Evolutionary conservation across 225 moss, liverwort and hornwort species (phyloP).

Genomic region (Ulota crispa): DNA sequence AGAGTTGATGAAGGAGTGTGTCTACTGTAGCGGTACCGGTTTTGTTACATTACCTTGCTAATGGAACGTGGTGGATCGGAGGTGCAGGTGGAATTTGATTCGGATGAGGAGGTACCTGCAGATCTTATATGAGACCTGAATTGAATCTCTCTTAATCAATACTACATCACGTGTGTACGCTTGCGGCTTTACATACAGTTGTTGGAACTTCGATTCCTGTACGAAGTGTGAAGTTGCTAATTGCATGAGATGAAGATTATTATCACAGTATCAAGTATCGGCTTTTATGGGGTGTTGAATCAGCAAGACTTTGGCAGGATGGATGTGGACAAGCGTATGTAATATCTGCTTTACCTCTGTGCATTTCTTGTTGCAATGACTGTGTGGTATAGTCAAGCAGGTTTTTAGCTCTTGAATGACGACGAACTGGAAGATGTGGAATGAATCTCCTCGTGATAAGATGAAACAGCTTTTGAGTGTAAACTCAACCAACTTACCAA

Average conservation of each 20-base stretch:
- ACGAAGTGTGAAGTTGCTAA: background rate
- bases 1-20: background rate
- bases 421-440: constrained; percentile 1
- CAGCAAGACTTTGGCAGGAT: constrained; percentile 12
- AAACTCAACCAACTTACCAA: background rate
- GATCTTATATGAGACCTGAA: constrained; percentile 32
- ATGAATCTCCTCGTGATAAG: background rate
- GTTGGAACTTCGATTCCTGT: background rate
- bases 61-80: constrained; percentile 19
- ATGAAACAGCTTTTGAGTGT: background rate
- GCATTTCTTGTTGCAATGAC: background rate
- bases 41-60: background rate
- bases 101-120: constrained; percentile 56
- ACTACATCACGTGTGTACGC: background rate
- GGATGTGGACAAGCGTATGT: constrained; percentile 13
- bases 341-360: background rate
- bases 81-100: constrained; percentile 80
- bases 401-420: constrained; percentile 1
- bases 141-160: background rate
- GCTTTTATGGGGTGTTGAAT: background rate
- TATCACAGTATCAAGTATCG: background rate
- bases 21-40: background rate
- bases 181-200: constrained; percentile 6
- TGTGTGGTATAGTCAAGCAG: background rate
- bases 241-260: constrained; percentile 13